Percentiles rank a stretch among this genome's conserved stretches.
Evolutionary conservation across 106 monocot genomes (phyloP).

Genomic region (Vanilla planifolia): DNA sequence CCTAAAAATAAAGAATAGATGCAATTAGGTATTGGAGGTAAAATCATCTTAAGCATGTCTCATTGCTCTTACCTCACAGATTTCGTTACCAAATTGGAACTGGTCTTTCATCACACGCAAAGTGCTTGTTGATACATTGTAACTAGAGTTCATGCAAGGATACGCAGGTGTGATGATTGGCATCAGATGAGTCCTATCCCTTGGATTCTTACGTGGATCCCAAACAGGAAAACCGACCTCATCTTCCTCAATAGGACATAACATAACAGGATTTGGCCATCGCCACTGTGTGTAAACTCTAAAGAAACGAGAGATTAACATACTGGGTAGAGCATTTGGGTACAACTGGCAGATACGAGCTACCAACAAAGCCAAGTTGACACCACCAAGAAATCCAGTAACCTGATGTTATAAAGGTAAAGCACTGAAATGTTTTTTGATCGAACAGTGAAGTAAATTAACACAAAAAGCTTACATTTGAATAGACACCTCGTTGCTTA

Average conservation of each 20-base stretch:
- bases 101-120: conserved; percentile 95
- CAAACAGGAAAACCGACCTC: conserved; percentile 91
- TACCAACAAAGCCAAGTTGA: conserved; percentile 89
- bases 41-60: not conserved
- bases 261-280: conserved; percentile 97
- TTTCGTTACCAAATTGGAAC: conserved; percentile 67
- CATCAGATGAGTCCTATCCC: conserved; percentile 89
- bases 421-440: too few relatives aligned
- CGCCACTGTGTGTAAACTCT: conserved; percentile 98
- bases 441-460: not conserved
- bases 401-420: conserved; percentile 40
- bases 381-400: conserved; percentile 97
- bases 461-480: conserved; percentile 65
- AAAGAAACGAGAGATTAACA: conserved; percentile 93
- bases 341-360: conserved; percentile 93
- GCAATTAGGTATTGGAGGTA: not conserved
- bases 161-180: conserved; percentile 99
- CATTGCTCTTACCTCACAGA: conserved; percentile 57
- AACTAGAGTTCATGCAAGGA: conserved; percentile 99
- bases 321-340: conserved; percentile 92
- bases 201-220: conserved; percentile 91
- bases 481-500: conserved; percentile 91
- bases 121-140: conserved; percentile 95
- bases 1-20: conserved; percentile 28
- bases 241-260: conserved; percentile 83